Base-by-base conservation (phyloP, 257 asterid genomes). In the Jacaranda copaia region DNA sequence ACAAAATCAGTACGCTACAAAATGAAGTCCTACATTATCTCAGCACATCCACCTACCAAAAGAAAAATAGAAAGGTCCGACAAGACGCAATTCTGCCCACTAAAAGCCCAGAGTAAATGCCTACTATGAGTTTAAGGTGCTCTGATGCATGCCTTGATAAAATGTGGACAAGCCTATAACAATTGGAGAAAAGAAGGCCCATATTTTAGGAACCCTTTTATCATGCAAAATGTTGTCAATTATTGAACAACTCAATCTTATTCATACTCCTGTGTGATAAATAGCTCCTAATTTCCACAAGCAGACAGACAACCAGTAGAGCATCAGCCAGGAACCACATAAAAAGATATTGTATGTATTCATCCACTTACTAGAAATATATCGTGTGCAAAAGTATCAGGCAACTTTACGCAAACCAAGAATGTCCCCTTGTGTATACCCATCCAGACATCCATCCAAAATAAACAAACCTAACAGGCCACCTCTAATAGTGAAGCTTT, bases 1-100 rank as follows among this genome's bases (percentile, higher is more conserved):
- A 74, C 77, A 80, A 77, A 80, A 61, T 74, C 16, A 52, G 39
- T 19, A 56, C 49, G 40, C 36, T 73, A 39, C 35, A 55, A 2
- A 2, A 25, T 4, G 45, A 65, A 56, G 65, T 43, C 18, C 51
- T 45, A 53, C 10, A 38, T 9, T 70, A 60, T 69, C 76, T 60
- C 75, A 68, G 74, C 75, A 57, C 39, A 32, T 70, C 55, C 62
- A 46, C 70, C 58, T 68, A 68, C 56, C 70, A 56, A 78, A 78
- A 32, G 8, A 65, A 79, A 45, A 25, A 25, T 25, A 25, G 32
- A 65, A 56, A 43, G 40, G n/a, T 42, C 14, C 56, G 36, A 61
- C 62, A 66, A 8, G 32, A 60, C 49, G 52, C 35, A n/a, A 66
- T 55, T 43, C 39, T 43, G 76, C 36, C 6, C 64, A 59, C 8